Evolutionary conservation across 371 early-diverging fungal species (phyloP), one percentile per base, ranked within the genome.

Genomic region (Parasitella parasitica): DNA sequence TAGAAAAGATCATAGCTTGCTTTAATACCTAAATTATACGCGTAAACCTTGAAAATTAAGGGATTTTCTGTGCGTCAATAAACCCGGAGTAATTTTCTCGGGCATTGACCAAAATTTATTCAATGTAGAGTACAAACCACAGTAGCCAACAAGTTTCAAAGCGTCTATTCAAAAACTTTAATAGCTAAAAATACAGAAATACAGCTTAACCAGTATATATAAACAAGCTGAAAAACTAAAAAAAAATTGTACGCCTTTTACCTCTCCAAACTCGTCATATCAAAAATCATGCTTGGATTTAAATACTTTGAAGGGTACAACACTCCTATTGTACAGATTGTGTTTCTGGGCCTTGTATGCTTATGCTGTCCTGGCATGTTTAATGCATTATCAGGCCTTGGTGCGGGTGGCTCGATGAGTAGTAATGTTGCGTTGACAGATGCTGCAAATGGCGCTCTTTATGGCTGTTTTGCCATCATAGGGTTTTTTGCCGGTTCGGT

Each of bases 281-380:
- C 16, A 8, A n/a, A n/a, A n/a, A n/a, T n/a, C 41, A 50, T 59
- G 51, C 41, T 57, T 50, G 16, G 39, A 49, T 22, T 41, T 22
- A 36, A 48, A 37, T 46, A 56, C n/a, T 26, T 53, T 27, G 20
- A 36, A 46, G 30, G 28, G 34, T 58, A 54, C 18, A 64, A 66
- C 59, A 83, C 83, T 13, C 85, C 90, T 0, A 55, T 89, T 60
- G 72, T 81, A 32, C 92, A 92, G 65, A 80, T 92, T 24, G 61
- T 88, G 16, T 70, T 91, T 11, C 72, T 92, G 6, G 89, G 91
- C 6, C 69, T 92, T 27, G 88, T 92, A 53, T 90, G 91, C 67
- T 84, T 91, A 60, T 85, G 87, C 51, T 89, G 90, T 50, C 90
- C 90, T 13, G 90, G 89, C 58, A 87, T 89, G 87, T 89, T 81